A percentile compares a stretch with the other conserved stretches of the same genome.
Evolutionary conservation across 306 rosid genomes (phyloP).

Genomic region (Lotus japonicus): DNA sequence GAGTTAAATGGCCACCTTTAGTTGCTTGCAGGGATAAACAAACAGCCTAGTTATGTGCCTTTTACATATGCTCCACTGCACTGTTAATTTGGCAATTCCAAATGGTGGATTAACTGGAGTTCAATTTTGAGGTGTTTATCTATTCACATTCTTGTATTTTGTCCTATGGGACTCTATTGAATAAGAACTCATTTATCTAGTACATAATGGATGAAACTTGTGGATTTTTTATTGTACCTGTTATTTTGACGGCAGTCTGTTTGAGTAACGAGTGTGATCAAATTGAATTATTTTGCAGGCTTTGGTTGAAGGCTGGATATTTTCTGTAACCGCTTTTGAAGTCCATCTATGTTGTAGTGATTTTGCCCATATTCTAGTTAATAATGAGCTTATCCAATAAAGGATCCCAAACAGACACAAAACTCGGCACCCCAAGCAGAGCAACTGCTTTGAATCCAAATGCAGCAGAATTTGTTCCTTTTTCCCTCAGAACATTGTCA

Average conservation of each 20-base stretch:
- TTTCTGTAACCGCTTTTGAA: background rate
- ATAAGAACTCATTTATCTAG: background rate
- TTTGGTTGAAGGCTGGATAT: constrained; percentile 61
- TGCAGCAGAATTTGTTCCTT: constrained; percentile 96
- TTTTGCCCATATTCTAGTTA: constrained; percentile 32
- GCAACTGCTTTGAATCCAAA: constrained; percentile 69
- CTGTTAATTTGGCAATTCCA: background rate
- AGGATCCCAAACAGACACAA: constrained; percentile 44
- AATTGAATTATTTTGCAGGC: constrained; percentile 49
- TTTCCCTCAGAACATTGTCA: constrained; percentile 62
- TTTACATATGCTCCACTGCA: background rate
- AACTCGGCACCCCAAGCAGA: constrained; percentile 48
- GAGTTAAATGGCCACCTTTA: background rate
- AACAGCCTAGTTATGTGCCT: background rate
- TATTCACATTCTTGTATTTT: background rate
- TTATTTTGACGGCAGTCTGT: background rate
- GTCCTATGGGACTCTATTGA: background rate
- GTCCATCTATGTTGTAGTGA: constrained; percentile 8
- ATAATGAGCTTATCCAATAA: constrained; percentile 85
- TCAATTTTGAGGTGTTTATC: background rate
- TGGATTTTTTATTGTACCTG: background rate
- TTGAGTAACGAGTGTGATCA: background rate
- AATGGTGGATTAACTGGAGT: background rate
- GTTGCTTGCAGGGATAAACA: constrained; percentile 18
- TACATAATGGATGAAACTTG: background rate